These are phyloP conservation scores for Stachybotrys echinatus DNA, from an alignment of 2,329 filamentous ascomycete genomes.

Conservation along the genomic window DNA sequence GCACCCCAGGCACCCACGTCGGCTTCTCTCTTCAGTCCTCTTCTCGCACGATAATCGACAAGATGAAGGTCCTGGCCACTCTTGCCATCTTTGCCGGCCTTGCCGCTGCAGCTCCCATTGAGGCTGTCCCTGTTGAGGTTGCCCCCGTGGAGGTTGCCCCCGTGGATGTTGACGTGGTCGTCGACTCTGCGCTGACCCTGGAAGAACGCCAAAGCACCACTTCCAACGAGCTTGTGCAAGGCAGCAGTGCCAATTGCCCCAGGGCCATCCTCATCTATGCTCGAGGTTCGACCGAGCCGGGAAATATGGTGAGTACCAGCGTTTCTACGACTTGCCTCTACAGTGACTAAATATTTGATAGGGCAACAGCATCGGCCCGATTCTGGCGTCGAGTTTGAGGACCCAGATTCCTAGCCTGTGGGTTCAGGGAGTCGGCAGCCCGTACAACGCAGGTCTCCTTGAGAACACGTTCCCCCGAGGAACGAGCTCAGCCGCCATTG, in stretches of 20 bases:
- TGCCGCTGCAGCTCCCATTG: too few species aligned
- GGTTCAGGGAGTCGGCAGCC: slow-evolving; percentile 37
- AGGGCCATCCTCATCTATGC: slow-evolving; percentile 32
- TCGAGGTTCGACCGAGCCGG: slow-evolving; percentile 29
- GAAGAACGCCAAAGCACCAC: too few species aligned
- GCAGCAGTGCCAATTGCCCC: slow-evolving; percentile 23
- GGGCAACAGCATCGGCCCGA: slow-evolving; percentile 23
- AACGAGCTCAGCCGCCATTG: slow-evolving; percentile 30
- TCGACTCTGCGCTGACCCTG: too few species aligned
- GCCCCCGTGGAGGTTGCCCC: too few species aligned
- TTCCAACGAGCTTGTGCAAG: slow-evolving; percentile 21
- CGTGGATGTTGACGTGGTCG: too few species aligned
- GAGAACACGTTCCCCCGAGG: slow-evolving; percentile 32
- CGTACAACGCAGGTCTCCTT: slow-evolving; percentile 28
- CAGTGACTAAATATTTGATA: slow-evolving; percentile 15
- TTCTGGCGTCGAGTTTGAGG: slow-evolving; percentile 20
- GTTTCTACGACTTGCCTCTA: too few species aligned
- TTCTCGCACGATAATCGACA: too few species aligned
- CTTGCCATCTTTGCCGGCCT: too few species aligned
- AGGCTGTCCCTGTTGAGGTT: too few species aligned
- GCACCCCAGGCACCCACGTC: too few species aligned
- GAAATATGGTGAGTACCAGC: slow-evolving; percentile 27
- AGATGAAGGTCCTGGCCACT: too few species aligned
- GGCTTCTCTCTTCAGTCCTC: too few species aligned
- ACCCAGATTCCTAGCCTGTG: slow-evolving; percentile 21